These are phyloP conservation scores for Suillus americanus DNA, from an alignment of 768 basidiomycete species.

Conservation along the genomic window DNA sequence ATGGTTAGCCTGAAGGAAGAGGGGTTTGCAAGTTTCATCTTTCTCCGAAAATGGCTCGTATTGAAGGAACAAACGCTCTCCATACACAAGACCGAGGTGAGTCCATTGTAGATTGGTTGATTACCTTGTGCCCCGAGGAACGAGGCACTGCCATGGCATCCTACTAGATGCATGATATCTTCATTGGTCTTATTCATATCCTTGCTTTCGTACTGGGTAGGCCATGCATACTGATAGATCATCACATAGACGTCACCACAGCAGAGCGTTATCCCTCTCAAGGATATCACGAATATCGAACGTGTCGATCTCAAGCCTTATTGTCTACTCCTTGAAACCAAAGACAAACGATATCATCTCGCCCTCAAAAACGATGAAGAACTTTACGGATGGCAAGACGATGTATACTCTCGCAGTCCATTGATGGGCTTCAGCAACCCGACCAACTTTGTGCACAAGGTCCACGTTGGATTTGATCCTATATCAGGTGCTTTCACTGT, in stretches of 20 bases:
- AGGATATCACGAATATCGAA: slow-evolving; percentile 84
- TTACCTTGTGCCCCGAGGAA: not conserved
- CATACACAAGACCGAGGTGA: slow-evolving; percentile 91
- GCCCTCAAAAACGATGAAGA: slow-evolving; percentile 93
- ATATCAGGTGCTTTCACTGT: slow-evolving; percentile 93
- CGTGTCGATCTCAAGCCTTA: slow-evolving; percentile 94
- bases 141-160: not conserved
- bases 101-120: slow-evolving; percentile 23
- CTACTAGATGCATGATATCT: too few species aligned
- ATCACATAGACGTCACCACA: slow-evolving; percentile 46
- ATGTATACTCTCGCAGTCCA: slow-evolving; percentile 89
- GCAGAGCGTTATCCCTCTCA: slow-evolving; percentile 63
- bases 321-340: slow-evolving; percentile 84
- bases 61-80: slow-evolving; percentile 76
- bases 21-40: slow-evolving; percentile 87
- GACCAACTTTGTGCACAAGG: slow-evolving; percentile 98
- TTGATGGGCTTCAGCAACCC: slow-evolving; percentile 93
- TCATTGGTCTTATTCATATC: not conserved
- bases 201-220: not conserved
- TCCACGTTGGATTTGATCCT: slow-evolving; percentile 97
- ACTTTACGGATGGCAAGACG: slow-evolving; percentile 98
- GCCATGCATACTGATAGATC: slow-evolving; percentile 7
- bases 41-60: slow-evolving; percentile 88
- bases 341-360: slow-evolving; percentile 77
- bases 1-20: slow-evolving; percentile 90